A percentile compares a stretch with the other conserved stretches of the same genome.
Evolutionary conservation across 768 basidiomycete species (phyloP).

Genomic region (Suillus placidus): DNA sequence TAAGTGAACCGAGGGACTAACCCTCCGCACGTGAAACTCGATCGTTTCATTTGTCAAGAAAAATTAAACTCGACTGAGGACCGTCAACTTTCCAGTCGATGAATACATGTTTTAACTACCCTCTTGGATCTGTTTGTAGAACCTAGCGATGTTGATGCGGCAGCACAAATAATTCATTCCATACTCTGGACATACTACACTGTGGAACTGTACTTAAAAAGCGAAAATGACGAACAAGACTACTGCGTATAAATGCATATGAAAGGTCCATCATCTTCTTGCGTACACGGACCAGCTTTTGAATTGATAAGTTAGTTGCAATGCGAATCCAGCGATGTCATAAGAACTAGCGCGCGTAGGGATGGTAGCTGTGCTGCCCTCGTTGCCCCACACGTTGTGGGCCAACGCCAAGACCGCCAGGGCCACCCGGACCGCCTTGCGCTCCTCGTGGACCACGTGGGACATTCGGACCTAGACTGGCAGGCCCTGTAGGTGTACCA

Average conservation of each 20-base stretch:
- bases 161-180: constrained; percentile 1
- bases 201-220: constrained; percentile 2
- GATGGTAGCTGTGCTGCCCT: constrained; percentile 83
- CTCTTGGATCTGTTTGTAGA: neutral
- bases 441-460: constrained; percentile 69
- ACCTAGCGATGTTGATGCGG: neutral
- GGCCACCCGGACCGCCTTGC: constrained; percentile 51
- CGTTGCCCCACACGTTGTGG: constrained; percentile 72
- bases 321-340: constrained; percentile 17
- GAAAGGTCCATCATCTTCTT: constrained; percentile 8
- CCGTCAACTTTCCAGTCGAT: no score
- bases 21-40: no score
- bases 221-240: constrained; percentile 2
- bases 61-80: no score
- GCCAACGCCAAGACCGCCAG: constrained; percentile 57
- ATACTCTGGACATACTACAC: constrained; percentile 6
- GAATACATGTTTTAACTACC: no score
- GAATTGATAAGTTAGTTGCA: constrained; percentile 13
- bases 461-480: constrained; percentile 56
- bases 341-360: constrained; percentile 64
- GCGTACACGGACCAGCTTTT: constrained; percentile 8
- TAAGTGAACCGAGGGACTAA: no score
- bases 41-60: no score
- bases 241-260: constrained; percentile 10
- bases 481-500: constrained; percentile 37